These are phyloP conservation scores for Neophaeococcomyces aloes DNA, from an alignment of 2,329 filamentous ascomycete genomes.

Conservation along the genomic window DNA sequence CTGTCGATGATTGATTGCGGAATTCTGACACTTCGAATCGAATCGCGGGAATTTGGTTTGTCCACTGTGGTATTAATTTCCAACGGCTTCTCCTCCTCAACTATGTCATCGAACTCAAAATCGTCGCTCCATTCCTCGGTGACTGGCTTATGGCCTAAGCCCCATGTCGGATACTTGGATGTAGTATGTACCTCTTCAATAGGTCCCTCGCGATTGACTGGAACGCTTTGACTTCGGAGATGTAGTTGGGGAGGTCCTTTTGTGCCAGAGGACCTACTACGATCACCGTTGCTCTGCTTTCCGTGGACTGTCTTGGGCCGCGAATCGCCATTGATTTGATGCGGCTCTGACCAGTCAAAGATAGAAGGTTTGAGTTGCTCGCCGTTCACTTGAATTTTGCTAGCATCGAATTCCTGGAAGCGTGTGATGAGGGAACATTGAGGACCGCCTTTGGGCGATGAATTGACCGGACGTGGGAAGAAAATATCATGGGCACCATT, in stretches of 20 bases:
- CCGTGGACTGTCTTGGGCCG: conserved; percentile 54
- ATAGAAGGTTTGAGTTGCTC: conserved; percentile 36
- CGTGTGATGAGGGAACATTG: conserved; percentile 1
- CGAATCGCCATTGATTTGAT: conserved; percentile 43
- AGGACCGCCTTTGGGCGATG: background rate
- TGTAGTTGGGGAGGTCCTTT: conserved; percentile 50
- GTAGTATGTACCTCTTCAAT: conserved; percentile 41
- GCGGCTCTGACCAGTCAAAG: conserved; percentile 56
- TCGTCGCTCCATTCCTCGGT: conserved; percentile 61
- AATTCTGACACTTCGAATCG: conserved; percentile 37
- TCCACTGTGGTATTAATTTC: conserved; percentile 28
- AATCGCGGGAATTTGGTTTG: conserved; percentile 12
- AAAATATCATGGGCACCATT: background rate
- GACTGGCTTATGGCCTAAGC: conserved; percentile 54
- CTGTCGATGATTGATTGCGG: conserved; percentile 53
- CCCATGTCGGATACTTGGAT: conserved; percentile 55
- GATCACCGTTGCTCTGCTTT: conserved; percentile 47
- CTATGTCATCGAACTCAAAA: conserved; percentile 52
- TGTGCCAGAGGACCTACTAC: conserved; percentile 47
- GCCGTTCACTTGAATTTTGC: background rate
- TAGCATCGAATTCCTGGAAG: conserved; percentile 1
- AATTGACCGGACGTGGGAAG: background rate
- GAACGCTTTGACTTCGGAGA: conserved; percentile 56
- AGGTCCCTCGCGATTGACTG: conserved; percentile 43
- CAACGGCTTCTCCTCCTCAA: conserved; percentile 28